Percentiles rank a stretch among this genome's conserved stretches.
Evolutionary conservation across 495 filamentous ascomycete genomes (phyloP).

Genomic region (Venustampulla echinocandica): DNA sequence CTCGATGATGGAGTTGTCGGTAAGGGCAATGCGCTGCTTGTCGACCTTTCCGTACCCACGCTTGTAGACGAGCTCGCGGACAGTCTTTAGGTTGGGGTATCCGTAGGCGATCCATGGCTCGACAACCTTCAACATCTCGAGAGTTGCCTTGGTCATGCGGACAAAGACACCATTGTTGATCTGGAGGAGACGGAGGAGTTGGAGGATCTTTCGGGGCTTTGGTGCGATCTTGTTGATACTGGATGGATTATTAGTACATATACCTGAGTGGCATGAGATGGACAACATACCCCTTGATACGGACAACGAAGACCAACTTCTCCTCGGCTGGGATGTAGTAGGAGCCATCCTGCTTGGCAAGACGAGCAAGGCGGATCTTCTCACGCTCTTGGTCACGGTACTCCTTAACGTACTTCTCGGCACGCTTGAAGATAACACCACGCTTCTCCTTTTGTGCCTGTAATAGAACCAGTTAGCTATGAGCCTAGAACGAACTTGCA

Average conservation of each 20-base stretch:
- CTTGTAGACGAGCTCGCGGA: constrained; percentile 99
- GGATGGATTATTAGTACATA: constrained; percentile 19
- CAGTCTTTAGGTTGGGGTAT: constrained; percentile 97
- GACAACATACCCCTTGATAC: constrained; percentile 83
- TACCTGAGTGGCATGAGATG: not conserved
- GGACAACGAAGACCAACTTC: constrained; percentile 96
- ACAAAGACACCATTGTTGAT: constrained; percentile 99
- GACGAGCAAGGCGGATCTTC: constrained; percentile 85
- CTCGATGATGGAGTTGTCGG: constrained; percentile 97
- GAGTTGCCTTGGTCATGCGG: constrained; percentile 92
- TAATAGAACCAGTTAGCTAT: constrained; percentile 14
- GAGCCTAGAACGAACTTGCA: constrained; percentile 5
- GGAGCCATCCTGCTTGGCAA: constrained; percentile 83
- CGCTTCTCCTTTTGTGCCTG: constrained; percentile 97
- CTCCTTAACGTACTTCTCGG: constrained; percentile 98
- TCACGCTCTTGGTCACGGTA: constrained; percentile 97
- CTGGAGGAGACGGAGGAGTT: constrained; percentile 97
- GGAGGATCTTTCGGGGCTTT: constrained; percentile 99
- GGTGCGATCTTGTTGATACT: constrained; percentile 99
- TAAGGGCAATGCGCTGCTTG: constrained; percentile 90
- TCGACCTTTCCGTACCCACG: constrained; percentile 96
- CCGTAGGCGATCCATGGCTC: constrained; percentile 98
- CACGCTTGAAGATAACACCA: constrained; percentile 96
- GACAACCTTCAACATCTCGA: constrained; percentile 95
- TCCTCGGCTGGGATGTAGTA: constrained; percentile 91